Evolutionary conservation across 2,329 filamentous ascomycete genomes (phyloP), one percentile per base, ranked within the genome.

Genomic region (Lasiodiplodia gonubiensis): DNA sequence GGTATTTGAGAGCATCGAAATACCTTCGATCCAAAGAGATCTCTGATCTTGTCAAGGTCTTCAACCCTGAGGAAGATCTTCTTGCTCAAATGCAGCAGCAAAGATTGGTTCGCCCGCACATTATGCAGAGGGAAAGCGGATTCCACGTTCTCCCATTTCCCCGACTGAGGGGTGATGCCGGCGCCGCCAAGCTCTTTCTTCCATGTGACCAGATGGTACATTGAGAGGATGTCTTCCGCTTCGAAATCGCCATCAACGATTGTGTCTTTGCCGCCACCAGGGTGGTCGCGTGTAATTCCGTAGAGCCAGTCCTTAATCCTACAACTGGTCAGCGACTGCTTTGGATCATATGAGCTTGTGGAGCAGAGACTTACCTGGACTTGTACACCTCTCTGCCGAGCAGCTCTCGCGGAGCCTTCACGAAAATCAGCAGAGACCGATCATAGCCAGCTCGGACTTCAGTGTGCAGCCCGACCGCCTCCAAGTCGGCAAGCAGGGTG

Each of bases 221-320:
- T 87, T 6, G 93, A 85, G 46, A 92, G 86, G 48, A 95, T 84
- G 53, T 92, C 86, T 80, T 97, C 93, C 14, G 92, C 90, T 72
- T 94, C 91, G 30, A 88, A 91, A 60, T 93, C 84, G 2, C 90
- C 89, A 70, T 92, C 86, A 21, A 86, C 72, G 6, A 73, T 61
- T 18, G 68, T 72, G 23, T 71, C 70, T 21, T 70, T 70, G 7
- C 65, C 74, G 11, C 74, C 82, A 51, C 86, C 80, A 39, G 92
- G 86, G n/a, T 87, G 85, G 53, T 86, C 81, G 42, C 85, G 80
- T 37, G 90, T 85, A 66, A 96, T 89, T 35, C 92, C 92, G 74
- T 92, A 90, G 2, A 96, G 85, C 91, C 92, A 97, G 77, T 96
- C 93, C 76, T 93, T 91, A 8, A 95, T 87, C 67, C 93, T 90